Base-by-base conservation (phyloP, 768 basidiomycete species). In the Tremella mesenterica region DNA sequence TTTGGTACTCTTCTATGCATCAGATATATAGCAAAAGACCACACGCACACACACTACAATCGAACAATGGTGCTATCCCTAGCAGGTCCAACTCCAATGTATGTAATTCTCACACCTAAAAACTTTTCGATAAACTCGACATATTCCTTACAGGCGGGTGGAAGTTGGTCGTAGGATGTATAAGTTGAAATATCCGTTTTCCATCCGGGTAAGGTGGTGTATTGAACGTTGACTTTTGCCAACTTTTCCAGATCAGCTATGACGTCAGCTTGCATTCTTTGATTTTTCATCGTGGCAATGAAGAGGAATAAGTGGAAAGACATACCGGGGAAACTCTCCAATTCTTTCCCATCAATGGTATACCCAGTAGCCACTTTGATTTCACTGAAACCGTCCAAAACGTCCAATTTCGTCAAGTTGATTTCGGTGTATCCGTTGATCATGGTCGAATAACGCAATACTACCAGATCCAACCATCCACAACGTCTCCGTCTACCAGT, bases 391-490 rank as follows among this genome's bases (percentile, higher is more conserved):
- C 78, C 76, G 65, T 96, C 92, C 45, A 99, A 79, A 14, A 99
- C 78, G 65, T 99, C 95, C 44, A 99, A 82, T 73, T 99, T 99
- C 45, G 95, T 99, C 60, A 99, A 79, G 75, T 99, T 99, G 57
- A 97, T 77, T 43, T 75, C 71, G 66, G 93, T 89, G 73, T 97
- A 99, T 30, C 95, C 95, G 73, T 99, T 99, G 79, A 99, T 88
- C 57, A 88, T 75, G 69, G 78, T 82, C 6, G 93, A 97, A 74
- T 96, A 85, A 72, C 83, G 85, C 78, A 99, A 80, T 36, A 96
- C 89, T 52, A 96, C 88, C 13, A 97, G 79, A 74, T 99, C 95
- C 41, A 99, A 82, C 95, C 95, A 99, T 12, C 95, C 95, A 73
- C 91, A 89, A 50, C 95, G 85, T 54, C 95, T 80, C 31, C 86